Conservation (phyloP, 2,329 filamentous ascomycete genomes). For the Cladophialophora chaetospira region DNA sequence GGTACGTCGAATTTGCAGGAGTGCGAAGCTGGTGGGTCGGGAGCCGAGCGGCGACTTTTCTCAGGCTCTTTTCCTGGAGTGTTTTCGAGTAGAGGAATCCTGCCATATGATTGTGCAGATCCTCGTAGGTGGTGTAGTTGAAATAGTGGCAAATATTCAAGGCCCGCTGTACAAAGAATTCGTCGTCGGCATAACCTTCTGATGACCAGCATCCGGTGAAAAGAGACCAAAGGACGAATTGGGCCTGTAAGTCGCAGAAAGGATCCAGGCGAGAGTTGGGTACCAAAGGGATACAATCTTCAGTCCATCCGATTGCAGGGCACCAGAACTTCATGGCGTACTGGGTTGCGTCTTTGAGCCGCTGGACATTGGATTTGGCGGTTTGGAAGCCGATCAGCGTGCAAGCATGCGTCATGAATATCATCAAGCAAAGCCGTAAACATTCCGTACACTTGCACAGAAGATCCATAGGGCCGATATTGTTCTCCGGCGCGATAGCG, state of each 20-base stretch:
- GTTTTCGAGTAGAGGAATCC: slow-evolving; percentile 27
- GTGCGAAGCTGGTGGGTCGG: not conserved
- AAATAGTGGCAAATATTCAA: slow-evolving; percentile 24
- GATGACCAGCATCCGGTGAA: slow-evolving; percentile 23
- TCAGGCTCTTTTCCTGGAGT: slow-evolving; percentile 23
- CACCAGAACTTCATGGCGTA: slow-evolving; percentile 24
- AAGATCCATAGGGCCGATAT: slow-evolving; percentile 15
- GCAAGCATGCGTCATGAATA: slow-evolving; percentile 29
- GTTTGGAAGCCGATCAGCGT: slow-evolving; percentile 29
- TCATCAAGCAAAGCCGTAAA: slow-evolving; percentile 21
- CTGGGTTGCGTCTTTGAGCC: slow-evolving; percentile 10
- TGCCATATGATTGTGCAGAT: slow-evolving; percentile 27
- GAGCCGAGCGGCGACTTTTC: slow-evolving; percentile 13
- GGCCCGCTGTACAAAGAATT: slow-evolving; percentile 25
- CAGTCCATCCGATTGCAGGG: slow-evolving; percentile 23
- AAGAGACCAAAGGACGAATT: slow-evolving; percentile 21
- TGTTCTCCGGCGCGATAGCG: slow-evolving; percentile 23
- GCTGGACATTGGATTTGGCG: slow-evolving; percentile 18
- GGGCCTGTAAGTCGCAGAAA: slow-evolving; percentile 18
- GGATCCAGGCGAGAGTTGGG: slow-evolving; percentile 6
- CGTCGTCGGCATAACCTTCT: slow-evolving; percentile 15
- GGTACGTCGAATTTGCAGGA: not conserved
- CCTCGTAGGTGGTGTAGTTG: slow-evolving; percentile 24
- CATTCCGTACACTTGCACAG: slow-evolving; percentile 22
- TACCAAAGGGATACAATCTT: slow-evolving; percentile 19